These are phyloP conservation scores for Fusarium sp. DNA, from an alignment of 2,329 filamentous ascomycete genomes.

Conservation along the genomic window DNA sequence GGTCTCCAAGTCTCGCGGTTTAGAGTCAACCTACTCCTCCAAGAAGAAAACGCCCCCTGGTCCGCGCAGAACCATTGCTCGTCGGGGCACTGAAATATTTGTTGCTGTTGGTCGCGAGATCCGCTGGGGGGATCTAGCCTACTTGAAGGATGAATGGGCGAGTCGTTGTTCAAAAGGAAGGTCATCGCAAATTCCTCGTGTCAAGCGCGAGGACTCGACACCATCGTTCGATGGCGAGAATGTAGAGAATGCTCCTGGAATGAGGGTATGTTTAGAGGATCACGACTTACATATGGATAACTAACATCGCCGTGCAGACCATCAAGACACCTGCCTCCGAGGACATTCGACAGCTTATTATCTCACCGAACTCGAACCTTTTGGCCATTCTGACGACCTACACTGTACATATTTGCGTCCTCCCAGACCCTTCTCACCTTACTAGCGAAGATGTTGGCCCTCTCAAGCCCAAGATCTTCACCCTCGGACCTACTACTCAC, in stretches of 20 bases:
- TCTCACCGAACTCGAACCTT: slow-evolving; percentile 85
- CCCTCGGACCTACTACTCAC: slow-evolving; percentile 92
- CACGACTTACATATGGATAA: background rate
- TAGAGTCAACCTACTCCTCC: slow-evolving; percentile 56
- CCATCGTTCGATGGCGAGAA: slow-evolving; percentile 54
- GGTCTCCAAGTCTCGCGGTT: slow-evolving; percentile 54
- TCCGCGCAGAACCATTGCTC: slow-evolving; percentile 77
- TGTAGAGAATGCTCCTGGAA: slow-evolving; percentile 47
- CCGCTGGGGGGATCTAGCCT: slow-evolving; percentile 87
- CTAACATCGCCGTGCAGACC: slow-evolving; percentile 61
- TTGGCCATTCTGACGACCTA: slow-evolving; percentile 89
- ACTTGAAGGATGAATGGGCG: slow-evolving; percentile 74
- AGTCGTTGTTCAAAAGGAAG: slow-evolving; percentile 49
- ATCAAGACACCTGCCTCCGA: slow-evolving; percentile 83
- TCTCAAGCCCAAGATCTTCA: slow-evolving; percentile 86
- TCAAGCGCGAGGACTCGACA: slow-evolving; percentile 64
- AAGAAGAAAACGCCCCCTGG: slow-evolving; percentile 61
- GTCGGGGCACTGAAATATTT: slow-evolving; percentile 88
- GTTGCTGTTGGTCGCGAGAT: slow-evolving; percentile 90
- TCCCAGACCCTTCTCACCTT: slow-evolving; percentile 84
- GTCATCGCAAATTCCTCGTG: slow-evolving; percentile 51
- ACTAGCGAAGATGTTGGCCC: slow-evolving; percentile 74
- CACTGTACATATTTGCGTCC: slow-evolving; percentile 87
- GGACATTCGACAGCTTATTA: slow-evolving; percentile 84
- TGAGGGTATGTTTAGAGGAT: slow-evolving; percentile 51